Base-by-base conservation (phyloP, 768 basidiomycete genomes). In the Panaeolus cyanescens region DNA sequence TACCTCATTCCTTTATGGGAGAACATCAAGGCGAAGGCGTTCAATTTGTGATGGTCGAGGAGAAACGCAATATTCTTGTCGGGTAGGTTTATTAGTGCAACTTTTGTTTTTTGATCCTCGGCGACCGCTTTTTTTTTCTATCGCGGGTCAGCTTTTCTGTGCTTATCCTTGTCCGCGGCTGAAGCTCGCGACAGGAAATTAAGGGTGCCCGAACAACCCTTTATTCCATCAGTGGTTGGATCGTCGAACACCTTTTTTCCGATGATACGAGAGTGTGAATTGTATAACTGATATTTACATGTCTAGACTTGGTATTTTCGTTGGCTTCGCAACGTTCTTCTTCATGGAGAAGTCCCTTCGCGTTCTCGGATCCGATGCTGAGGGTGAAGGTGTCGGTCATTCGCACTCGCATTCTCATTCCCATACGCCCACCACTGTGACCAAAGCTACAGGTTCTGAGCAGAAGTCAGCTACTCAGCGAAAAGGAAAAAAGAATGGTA, bases 1-100 rank as follows among this genome's bases (percentile, higher is more conserved):
- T 96, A 58, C 95, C 95, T 20, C 95, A 96, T 72, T 84, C 91
- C 8, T 96, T 96, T 74, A 90, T 95, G 81, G 95, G 95, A 32
- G 95, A 95, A 69, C 84, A 89, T 69, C 87, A 89, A 67, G 88
- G 85, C 59, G 77, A 80, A 37, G 86, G 87, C 30, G 89, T 89
- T 13, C 88, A 89, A 60, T 84, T 95, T 61, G 83, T 95, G 37
- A 84, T 94, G 79, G 91, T 96, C 5, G 92, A 96, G 73, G 91
- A 94, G 71, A 95, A 93, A 75, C 80, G 93, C 63, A 96, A 96
- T 73, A 93, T 97, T 65, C 75, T 96, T 39, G 86, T 95, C 64
- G 93, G 94, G 93, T 95, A 72, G 62, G 77, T 76, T 58, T 37
- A 34, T 39, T n/a, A n/a, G n/a, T n/a, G n/a, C n/a, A n/a, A n/a